Conservation (phyloP, 1,139 yeast species). For the Nakaseomyces uthaithaninus region DNA sequence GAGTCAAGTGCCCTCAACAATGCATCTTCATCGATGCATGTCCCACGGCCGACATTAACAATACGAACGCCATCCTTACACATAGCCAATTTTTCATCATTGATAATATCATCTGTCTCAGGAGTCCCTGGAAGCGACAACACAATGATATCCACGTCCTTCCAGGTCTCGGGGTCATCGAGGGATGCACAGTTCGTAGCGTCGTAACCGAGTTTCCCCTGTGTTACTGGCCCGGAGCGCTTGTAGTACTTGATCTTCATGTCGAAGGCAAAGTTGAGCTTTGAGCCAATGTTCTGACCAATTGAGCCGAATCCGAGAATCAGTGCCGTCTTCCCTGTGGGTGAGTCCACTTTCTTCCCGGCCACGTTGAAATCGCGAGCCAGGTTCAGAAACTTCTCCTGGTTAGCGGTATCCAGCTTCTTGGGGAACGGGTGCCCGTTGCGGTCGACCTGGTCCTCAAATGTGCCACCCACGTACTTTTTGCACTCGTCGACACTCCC, state of each 20-base stretch:
- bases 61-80: conserved; percentile 51
- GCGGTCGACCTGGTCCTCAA: conserved; percentile 13
- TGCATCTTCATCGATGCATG: conserved; percentile 64
- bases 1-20: conserved; percentile 56
- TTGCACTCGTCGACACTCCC: conserved; percentile 35
- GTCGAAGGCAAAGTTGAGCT: conserved; percentile 47
- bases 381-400: conserved; percentile 13
- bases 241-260: conserved; percentile 62
- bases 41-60: conserved; percentile 75
- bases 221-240: conserved; percentile 40
- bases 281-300: conserved; percentile 55
- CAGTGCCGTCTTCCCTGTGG: conserved; percentile 53
- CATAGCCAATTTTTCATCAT: conserved; percentile 39
- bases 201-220: conserved; percentile 39
- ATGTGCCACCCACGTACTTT: conserved; percentile 34
- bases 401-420: conserved; percentile 6
- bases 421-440: conserved; percentile 5
- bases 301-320: conserved; percentile 75
- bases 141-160: conserved; percentile 49
- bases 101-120: conserved; percentile 49
- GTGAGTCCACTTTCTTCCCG: conserved; percentile 42
- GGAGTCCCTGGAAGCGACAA: conserved; percentile 62
- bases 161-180: conserved; percentile 31
- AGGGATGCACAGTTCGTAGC: conserved; percentile 41
- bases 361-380: conserved; percentile 41